Percentiles rank a stretch among this genome's conserved stretches.
phyloP scores from a whole-genome alignment of 1,284 basidiomycete species.

The Fistulina hepatica region DNA sequence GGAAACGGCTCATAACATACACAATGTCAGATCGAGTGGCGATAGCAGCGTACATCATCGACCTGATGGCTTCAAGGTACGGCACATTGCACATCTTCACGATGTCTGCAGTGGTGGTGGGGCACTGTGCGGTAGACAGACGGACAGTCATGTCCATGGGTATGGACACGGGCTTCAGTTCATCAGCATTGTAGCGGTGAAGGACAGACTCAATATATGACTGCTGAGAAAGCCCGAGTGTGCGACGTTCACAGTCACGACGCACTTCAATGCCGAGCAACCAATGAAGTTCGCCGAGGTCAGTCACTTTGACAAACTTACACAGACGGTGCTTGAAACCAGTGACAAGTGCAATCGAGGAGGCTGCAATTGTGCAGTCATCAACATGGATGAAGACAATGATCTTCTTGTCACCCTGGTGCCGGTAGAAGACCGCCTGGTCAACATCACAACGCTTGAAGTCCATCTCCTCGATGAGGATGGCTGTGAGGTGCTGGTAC shows the following conservation, averaged over 20 bases:
- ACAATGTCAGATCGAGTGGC: conserved; percentile 18
- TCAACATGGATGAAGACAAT: conserved; percentile 22
- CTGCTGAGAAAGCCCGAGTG: conserved; percentile 19
- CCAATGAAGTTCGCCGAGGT: conserved; percentile 14
- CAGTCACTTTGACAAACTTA: conserved; percentile 13
- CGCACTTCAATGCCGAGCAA: conserved; percentile 21
- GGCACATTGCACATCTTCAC: neutral
- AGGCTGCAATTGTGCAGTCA: conserved; percentile 19
- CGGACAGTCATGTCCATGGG: conserved; percentile 18
- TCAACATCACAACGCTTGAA: too few relatives aligned
- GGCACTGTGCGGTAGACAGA: too few relatives aligned
- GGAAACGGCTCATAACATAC: too few relatives aligned
- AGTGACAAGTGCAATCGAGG: conserved; percentile 4
- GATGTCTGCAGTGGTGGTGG: neutral
- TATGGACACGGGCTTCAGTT: conserved; percentile 17
- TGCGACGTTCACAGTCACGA: conserved; percentile 10
- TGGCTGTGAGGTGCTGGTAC: conserved; percentile 4
- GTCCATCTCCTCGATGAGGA: too few relatives aligned
- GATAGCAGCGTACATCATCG: too few relatives aligned
- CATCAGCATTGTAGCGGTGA: conserved; percentile 16
- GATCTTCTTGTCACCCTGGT: too few relatives aligned
- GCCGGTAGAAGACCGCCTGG: conserved; percentile 6
- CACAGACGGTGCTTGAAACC: conserved; percentile 15
- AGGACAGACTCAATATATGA: conserved; percentile 19
- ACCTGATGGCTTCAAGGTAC: too few relatives aligned